A percentile compares a stretch with the other conserved stretches of the same genome.
These are phyloP conservation scores for Colletotrichum paranaense DNA, from an alignment of 2,329 filamentous ascomycete species.

Conservation along the genomic window DNA sequence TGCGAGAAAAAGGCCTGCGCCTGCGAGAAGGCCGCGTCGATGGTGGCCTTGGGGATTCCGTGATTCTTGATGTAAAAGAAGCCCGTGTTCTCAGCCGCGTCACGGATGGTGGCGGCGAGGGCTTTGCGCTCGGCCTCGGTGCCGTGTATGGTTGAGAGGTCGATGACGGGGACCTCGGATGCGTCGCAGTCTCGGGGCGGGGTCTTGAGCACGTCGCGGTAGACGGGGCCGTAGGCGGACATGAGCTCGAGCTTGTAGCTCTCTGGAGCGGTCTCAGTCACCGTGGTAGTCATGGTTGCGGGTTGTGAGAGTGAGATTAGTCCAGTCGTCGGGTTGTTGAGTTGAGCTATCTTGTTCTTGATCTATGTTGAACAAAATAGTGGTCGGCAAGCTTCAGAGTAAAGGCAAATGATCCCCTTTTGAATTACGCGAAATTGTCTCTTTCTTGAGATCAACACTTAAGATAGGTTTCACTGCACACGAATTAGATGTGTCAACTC, in stretches of 20 bases:
- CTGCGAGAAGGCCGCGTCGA: slow-evolving; percentile 39
- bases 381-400: neutral
- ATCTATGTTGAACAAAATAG: neutral
- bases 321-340: neutral
- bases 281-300: slow-evolving; percentile 31
- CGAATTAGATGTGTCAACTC: neutral
- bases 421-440: neutral
- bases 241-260: slow-evolving; percentile 56
- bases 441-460: neutral
- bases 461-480: neutral
- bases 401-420: neutral
- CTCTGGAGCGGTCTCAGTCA: slow-evolving; percentile 27
- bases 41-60: slow-evolving; percentile 48
- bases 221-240: slow-evolving; percentile 56
- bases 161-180: slow-evolving; percentile 59
- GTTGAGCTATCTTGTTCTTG: too few species aligned
- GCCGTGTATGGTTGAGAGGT: slow-evolving; percentile 51
- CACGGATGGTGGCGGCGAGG: slow-evolving; percentile 50
- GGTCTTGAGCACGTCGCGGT: slow-evolving; percentile 53
- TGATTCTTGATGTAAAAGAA: slow-evolving; percentile 62
- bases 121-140: slow-evolving; percentile 46
- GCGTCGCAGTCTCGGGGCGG: slow-evolving; percentile 51
- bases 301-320: neutral
- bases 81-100: slow-evolving; percentile 54
- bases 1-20: slow-evolving; percentile 45